These are phyloP conservation scores for Emericellopsis terricola DNA, from an alignment of 495 filamentous ascomycete species.

Conservation along the genomic window DNA sequence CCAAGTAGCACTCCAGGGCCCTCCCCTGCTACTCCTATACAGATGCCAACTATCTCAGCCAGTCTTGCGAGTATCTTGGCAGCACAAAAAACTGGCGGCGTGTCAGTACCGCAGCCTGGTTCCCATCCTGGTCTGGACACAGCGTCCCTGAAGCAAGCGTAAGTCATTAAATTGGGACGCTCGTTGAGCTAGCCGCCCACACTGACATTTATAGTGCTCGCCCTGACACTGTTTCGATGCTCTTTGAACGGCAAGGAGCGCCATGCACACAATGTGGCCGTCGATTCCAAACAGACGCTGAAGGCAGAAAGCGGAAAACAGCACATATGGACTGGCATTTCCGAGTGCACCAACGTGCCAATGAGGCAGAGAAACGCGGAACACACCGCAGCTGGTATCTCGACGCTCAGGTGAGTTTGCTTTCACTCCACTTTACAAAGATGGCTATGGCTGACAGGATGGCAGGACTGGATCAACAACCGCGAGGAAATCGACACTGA, in stretches of 20 bases:
- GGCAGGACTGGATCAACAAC: constrained; percentile 72
- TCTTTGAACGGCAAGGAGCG: constrained; percentile 66
- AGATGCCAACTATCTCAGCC: constrained; percentile 1
- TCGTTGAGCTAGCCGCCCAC: no score
- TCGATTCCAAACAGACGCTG: constrained; percentile 58
- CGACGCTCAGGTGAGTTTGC: constrained; percentile 61
- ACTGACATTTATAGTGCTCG: constrained; percentile 7
- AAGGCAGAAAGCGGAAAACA: constrained; percentile 71
- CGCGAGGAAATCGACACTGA: constrained; percentile 55
- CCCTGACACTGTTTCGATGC: no score
- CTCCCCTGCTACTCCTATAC: constrained; percentile 8
- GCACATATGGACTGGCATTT: constrained; percentile 98
- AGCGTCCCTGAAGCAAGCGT: constrained; percentile 58
- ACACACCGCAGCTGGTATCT: constrained; percentile 89
- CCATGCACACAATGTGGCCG: constrained; percentile 83
- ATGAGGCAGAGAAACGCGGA: constrained; percentile 61
- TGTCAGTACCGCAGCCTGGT: background rate
- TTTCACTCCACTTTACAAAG: constrained; percentile 1
- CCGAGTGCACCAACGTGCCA: constrained; percentile 73
- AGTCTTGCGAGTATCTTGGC: constrained; percentile 4
- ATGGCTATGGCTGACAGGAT: background rate
- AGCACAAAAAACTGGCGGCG: background rate
- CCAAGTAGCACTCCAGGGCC: constrained; percentile 21
- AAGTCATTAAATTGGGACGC: no score
- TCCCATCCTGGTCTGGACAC: constrained; percentile 35